Conservation (phyloP, 306 rosid species). For the Styphnolobium japonicum region DNA sequence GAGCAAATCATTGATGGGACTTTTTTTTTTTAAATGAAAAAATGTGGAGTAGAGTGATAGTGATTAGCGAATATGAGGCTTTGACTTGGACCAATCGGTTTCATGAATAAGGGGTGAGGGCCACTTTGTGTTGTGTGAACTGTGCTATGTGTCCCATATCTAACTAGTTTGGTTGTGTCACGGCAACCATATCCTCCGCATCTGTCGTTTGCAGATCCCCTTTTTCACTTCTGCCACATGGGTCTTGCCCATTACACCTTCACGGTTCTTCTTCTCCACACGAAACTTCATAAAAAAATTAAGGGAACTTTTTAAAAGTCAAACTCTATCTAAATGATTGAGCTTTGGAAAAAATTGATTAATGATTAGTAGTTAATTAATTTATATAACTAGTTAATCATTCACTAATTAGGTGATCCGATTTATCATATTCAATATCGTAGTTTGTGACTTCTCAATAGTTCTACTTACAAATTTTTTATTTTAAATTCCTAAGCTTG, state of each 20-base stretch:
- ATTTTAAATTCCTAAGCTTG: not conserved
- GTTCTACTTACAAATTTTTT: not conserved
- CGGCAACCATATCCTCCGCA: slow-evolving; percentile 18
- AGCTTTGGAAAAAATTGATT: not conserved
- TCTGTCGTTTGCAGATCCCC: not conserved
- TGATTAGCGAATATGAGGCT: not conserved
- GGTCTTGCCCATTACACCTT: slow-evolving; percentile 9
- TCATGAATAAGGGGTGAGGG: not conserved
- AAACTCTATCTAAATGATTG: not conserved
- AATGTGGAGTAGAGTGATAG: not conserved
- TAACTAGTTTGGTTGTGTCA: slow-evolving; percentile 10
- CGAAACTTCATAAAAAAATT: not conserved
- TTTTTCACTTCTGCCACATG: slow-evolving; percentile 23
- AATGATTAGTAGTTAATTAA: not conserved
- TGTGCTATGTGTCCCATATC: not conserved
- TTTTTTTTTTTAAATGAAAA: not conserved
- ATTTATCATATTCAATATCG: not conserved
- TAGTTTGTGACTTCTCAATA: not conserved
- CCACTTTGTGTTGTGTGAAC: not conserved
- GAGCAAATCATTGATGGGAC: not conserved
- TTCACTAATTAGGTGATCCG: not conserved
- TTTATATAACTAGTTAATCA: not conserved
- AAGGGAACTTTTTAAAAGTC: not conserved
- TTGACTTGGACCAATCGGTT: not conserved
- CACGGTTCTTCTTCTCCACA: not conserved